A percentile compares a stretch with the other conserved stretches of the same genome.
Conservation (phyloP, 1,284 basidiomycete genomes). For the Microbotryomycetes sp. region DNA sequence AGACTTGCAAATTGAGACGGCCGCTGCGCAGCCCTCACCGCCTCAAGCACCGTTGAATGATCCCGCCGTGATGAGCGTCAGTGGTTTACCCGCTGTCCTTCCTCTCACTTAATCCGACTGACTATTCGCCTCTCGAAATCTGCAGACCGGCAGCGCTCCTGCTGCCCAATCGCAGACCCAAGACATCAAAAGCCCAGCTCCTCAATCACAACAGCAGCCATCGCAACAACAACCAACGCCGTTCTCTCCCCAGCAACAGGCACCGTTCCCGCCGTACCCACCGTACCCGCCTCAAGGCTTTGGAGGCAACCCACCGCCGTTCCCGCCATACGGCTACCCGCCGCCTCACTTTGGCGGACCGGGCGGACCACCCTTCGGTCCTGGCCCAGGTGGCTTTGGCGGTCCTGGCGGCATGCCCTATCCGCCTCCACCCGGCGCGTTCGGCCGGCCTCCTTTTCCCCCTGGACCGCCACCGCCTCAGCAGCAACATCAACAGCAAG, state of each 20-base stretch:
- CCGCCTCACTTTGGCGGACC: conserved; percentile 20
- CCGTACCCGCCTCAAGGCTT: conserved; percentile 7
- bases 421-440: neutral
- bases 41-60: conserved; percentile 25
- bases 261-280: conserved; percentile 15
- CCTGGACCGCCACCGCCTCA: conserved; percentile 3
- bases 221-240: conserved; percentile 22
- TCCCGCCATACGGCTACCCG: conserved; percentile 9
- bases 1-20: conserved; percentile 37
- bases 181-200: conserved; percentile 9
- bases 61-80: conserved; percentile 37
- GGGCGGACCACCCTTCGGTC: conserved; percentile 7
- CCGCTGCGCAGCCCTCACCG: conserved; percentile 19
- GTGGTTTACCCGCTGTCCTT: neutral
- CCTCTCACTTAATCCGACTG: conserved; percentile 1
- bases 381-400: conserved; percentile 5
- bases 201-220: neutral
- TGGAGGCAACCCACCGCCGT: conserved; percentile 7
- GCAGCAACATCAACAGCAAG: conserved; percentile 5
- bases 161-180: conserved; percentile 13
- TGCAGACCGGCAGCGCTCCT: conserved; percentile 2
- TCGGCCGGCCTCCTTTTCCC: neutral
- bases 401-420: neutral
- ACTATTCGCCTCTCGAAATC: neutral
- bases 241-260: conserved; percentile 13